Conservation (phyloP, 2,329 filamentous ascomycete species). For the Aspergillus novofumigatus region DNA sequence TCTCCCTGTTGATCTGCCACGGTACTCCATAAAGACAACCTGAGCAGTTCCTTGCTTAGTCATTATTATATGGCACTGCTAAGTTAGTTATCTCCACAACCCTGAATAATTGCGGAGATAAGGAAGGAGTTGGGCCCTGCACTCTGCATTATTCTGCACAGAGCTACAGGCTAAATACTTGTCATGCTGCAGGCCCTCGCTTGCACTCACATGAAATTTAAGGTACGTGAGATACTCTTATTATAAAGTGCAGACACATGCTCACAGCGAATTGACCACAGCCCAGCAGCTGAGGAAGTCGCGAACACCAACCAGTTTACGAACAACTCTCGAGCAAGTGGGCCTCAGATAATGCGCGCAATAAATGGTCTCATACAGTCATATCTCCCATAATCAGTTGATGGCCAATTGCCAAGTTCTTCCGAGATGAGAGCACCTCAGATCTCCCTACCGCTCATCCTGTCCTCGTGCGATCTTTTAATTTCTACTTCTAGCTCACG, state of each 20-base stretch:
- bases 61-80: background rate
- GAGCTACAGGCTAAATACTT: background rate
- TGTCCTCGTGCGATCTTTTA: background rate
- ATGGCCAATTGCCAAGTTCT: background rate
- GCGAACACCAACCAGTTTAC: background rate
- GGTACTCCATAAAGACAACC: constrained; percentile 5
- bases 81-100: constrained; percentile 15
- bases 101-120: constrained; percentile 12
- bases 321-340: background rate
- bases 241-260: background rate
- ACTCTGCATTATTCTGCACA: background rate
- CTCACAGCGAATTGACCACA: background rate
- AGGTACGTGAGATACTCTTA: background rate
- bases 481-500: background rate
- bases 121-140: background rate
- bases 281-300: background rate
- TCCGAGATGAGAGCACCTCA: constrained; percentile 16
- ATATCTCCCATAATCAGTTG: constrained; percentile 2
- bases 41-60: background rate
- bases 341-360: constrained; percentile 8
- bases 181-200: background rate
- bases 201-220: background rate
- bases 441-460: background rate
- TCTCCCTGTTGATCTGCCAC: background rate
- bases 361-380: background rate